Conservation (phyloP, 2,329 filamentous ascomycete genomes). For the Neofusicoccum sp. region DNA sequence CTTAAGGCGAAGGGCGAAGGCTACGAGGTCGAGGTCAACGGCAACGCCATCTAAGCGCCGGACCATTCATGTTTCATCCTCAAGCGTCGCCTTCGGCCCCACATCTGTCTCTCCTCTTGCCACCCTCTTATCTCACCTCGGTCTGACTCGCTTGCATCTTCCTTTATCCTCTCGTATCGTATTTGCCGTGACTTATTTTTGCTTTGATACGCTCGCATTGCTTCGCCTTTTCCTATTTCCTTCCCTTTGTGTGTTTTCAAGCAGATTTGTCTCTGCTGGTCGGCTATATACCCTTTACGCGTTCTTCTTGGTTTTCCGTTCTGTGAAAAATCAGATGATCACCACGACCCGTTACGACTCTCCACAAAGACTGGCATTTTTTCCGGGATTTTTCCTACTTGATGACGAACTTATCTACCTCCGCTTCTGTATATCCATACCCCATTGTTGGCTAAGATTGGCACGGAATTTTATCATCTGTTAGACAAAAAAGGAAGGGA, state of each 20-base stretch:
- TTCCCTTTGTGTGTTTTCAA: slow-evolving; percentile 2
- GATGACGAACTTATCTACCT: slow-evolving; percentile 1
- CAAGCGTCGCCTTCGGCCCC: not conserved
- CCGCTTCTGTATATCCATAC: slow-evolving; percentile 18
- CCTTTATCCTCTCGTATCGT: not conserved
- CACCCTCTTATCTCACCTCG: not conserved
- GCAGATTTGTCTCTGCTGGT: slow-evolving; percentile 20
- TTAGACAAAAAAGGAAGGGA: not conserved
- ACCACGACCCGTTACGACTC: slow-evolving; percentile 18
- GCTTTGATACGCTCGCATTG: not conserved
- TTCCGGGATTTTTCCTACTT: slow-evolving; percentile 4
- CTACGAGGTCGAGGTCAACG: slow-evolving; percentile 81
- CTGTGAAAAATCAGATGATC: slow-evolving; percentile 3
- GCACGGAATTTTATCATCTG: not conserved
- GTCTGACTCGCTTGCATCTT: slow-evolving; percentile 5
- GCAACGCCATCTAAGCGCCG: slow-evolving; percentile 37
- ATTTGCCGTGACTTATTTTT: not conserved
- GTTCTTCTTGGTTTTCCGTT: slow-evolving; percentile 13
- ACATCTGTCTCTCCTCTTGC: not conserved
- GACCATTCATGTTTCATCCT: not conserved
- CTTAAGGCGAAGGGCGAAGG: slow-evolving; percentile 82
- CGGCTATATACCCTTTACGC: slow-evolving; percentile 21
- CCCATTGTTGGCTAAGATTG: slow-evolving; percentile 9
- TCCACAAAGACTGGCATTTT: slow-evolving; percentile 11
- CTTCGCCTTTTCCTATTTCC: too few species aligned